Evolutionary conservation across 768 basidiomycete genomes (phyloP), one percentile per base, ranked within the genome.

Genomic region (Dentipellis sp.): DNA sequence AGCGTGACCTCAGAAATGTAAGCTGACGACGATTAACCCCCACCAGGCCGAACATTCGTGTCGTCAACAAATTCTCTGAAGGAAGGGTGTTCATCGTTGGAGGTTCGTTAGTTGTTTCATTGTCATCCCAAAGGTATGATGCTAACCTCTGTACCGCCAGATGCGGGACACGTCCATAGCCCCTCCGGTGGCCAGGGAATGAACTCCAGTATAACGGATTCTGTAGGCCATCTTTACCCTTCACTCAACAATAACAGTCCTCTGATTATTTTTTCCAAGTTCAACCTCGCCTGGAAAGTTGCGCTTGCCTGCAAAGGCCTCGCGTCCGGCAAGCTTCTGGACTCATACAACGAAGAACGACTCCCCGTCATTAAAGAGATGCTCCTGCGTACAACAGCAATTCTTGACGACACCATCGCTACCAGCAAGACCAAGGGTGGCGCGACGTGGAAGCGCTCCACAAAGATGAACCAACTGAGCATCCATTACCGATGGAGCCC

Each of bases 251-350:
- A 11, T 11, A 11, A 17, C 10, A 21, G 14, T 10, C 22, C n/a
- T 17, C 48, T 49, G 48, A 49, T 7, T 17, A 17, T 29, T 29
- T 14, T 14, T 23, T 17, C 3, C 1, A 7, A 60, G 59, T 23
- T 57, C 42, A 64, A 64, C 34, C 54, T 64, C 35, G 52, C 53
- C 10, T 58, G 56, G 63, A 60, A 60, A 52, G 35, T 62, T 10
- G 42, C 62, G 34, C 55, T 64, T 42, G 55, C 52, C 14, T 48
- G 53, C 34, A 60, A 59, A 48, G 48, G 42, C 11, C 47, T 50
- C 21, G 59, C 57, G 0, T 29, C 52, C 4, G 52, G 50, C 9
- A n/a, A 39, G 3, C 57, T 64, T 7, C 59, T 64, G 36, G 42
- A 54, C 9, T 51, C 57, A 6, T 64, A 63, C 53, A 56, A 37